These are phyloP conservation scores for Angomonas ambiguus DNA, from an alignment of 208 protist species.

Conservation along the genomic window DNA sequence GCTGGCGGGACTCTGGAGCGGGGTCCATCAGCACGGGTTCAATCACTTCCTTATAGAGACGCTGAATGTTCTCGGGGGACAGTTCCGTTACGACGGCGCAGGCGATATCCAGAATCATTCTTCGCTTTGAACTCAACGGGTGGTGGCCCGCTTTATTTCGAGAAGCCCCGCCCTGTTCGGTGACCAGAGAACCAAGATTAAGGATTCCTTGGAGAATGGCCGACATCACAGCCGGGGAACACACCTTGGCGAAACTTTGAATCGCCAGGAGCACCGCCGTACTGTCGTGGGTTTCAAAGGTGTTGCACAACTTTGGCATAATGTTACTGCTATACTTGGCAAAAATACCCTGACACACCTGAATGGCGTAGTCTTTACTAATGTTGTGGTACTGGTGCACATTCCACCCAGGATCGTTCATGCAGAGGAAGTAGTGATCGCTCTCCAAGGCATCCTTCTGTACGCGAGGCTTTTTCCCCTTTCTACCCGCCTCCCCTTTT, in stretches of 20 bases:
- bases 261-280: conserved; percentile 80
- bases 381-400: conserved; percentile 82
- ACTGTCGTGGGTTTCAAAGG: conserved; percentile 68
- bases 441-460: conserved; percentile 69
- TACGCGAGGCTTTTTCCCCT: neutral
- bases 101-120: conserved; percentile 82
- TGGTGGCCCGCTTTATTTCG: conserved; percentile 29
- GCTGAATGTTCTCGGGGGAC: conserved; percentile 44
- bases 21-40: conserved; percentile 82
- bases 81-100: conserved; percentile 76
- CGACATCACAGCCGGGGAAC: conserved; percentile 71
- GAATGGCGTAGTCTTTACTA: conserved; percentile 42
- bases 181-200: conserved; percentile 62
- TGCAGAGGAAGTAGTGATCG: conserved; percentile 56
- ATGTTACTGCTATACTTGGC: conserved; percentile 82
- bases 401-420: conserved; percentile 74
- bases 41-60: conserved; percentile 68
- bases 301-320: conserved; percentile 88
- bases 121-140: conserved; percentile 66
- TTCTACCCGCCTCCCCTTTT: neutral
- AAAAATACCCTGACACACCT: conserved; percentile 70
- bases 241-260: conserved; percentile 81
- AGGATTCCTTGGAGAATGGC: conserved; percentile 81
- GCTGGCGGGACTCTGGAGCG: conserved; percentile 60
- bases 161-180: neutral